Evolutionary conservation across 129 eudicot genomes (phyloP).

Genomic region (Flaveria brownii): DNA sequence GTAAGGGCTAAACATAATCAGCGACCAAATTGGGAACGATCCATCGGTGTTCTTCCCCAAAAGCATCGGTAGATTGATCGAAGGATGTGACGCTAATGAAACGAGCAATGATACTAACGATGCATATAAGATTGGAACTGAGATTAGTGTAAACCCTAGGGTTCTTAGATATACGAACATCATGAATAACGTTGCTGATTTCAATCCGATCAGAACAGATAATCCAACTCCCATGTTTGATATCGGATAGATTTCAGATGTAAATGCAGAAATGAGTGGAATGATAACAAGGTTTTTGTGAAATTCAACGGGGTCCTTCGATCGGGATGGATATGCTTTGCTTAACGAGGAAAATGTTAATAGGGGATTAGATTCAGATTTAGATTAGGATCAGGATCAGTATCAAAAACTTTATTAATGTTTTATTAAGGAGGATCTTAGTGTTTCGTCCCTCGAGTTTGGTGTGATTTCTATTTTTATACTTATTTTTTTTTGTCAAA

Average conservation of each 20-base stretch:
- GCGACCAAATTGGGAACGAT: conserved; percentile 63
- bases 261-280: neutral
- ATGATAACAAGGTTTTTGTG: neutral
- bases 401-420: too few species aligned
- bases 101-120: conserved; percentile 61
- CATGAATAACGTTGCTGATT: conserved; percentile 51
- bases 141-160: conserved; percentile 45
- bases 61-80: conserved; percentile 67
- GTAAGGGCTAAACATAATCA: conserved; percentile 64
- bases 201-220: conserved; percentile 58
- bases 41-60: conserved; percentile 76
- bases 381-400: too few species aligned
- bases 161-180: conserved; percentile 44
- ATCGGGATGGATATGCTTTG: neutral
- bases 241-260: neutral
- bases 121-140: conserved; percentile 72
- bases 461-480: too few species aligned
- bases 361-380: too few species aligned
- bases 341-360: neutral
- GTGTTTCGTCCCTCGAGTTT: too few species aligned
- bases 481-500: too few species aligned
- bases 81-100: conserved; percentile 70
- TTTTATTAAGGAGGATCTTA: too few species aligned
- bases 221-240: conserved; percentile 62
- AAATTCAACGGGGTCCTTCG: too few species aligned